Evolutionary conservation across 1,139 yeast species (phyloP).

Genomic region (Pichia sp.): DNA sequence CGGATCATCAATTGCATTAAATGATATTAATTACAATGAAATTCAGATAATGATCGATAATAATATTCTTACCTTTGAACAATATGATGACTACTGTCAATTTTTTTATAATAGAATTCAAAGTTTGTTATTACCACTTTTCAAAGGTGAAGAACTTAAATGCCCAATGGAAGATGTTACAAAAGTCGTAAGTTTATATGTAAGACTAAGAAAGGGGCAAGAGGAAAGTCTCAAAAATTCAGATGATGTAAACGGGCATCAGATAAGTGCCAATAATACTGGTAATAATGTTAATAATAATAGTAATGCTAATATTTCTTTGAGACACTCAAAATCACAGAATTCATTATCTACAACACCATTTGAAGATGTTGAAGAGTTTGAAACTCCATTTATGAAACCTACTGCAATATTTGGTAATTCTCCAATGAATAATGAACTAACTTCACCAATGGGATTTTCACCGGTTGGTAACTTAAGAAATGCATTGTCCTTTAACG

Average conservation of each 20-base stretch:
- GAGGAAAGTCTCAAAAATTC: constrained; percentile 1
- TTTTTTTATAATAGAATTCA: constrained; percentile 44
- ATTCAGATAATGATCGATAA: constrained; percentile 23
- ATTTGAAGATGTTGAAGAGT: neutral
- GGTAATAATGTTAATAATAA: neutral
- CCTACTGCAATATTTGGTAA: constrained; percentile 22
- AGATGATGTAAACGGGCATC: neutral
- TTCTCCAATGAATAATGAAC: constrained; percentile 18
- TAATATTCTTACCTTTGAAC: constrained; percentile 30
- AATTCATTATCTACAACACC: constrained; percentile 1
- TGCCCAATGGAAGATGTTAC: constrained; percentile 54
- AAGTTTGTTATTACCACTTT: constrained; percentile 40
- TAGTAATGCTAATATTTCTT: neutral
- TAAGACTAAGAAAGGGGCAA: constrained; percentile 28
- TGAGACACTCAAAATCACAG: constrained; percentile 6
- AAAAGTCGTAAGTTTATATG: constrained; percentile 40
- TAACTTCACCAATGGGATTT: constrained; percentile 17
- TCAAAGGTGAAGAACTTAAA: constrained; percentile 41
- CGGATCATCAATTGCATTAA: constrained; percentile 10
- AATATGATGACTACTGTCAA: constrained; percentile 41
- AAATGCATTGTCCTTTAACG: constrained; percentile 5
- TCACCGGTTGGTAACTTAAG: constrained; percentile 17
- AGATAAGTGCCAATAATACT: neutral
- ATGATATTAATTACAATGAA: constrained; percentile 16
- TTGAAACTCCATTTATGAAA: constrained; percentile 21